Percentiles rank a stretch among this genome's conserved stretches.
Evolutionary conservation across 768 basidiomycete species (phyloP).

Genomic region (Tylopilus cervinicoccineus): DNA sequence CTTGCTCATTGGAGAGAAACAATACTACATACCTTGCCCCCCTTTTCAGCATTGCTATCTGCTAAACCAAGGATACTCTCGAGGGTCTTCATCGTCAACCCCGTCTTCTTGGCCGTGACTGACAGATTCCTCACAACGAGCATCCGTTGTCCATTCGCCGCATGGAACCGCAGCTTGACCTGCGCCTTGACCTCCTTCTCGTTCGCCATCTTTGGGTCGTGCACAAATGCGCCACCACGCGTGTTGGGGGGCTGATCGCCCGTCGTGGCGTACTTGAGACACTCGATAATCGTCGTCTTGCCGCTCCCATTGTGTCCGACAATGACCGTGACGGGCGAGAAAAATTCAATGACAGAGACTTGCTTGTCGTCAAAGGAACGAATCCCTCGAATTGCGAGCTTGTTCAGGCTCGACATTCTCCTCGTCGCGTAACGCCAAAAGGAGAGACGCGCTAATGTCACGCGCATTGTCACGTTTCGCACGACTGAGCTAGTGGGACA

Average conservation of each 20-base stretch:
- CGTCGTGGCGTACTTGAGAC: slow-evolving; percentile 97
- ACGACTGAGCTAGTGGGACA: too few species aligned
- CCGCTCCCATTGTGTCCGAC: slow-evolving; percentile 98
- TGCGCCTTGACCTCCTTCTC: slow-evolving; percentile 99
- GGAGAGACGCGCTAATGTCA: too few species aligned
- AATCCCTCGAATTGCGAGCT: slow-evolving; percentile 91
- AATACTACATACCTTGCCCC: slow-evolving; percentile 58
- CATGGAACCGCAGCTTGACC: slow-evolving; percentile 89
- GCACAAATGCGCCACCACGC: slow-evolving; percentile 96
- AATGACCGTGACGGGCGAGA: slow-evolving; percentile 95
- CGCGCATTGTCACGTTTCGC: too few species aligned
- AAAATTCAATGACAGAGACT: slow-evolving; percentile 93
- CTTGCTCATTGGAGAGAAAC: not conserved
- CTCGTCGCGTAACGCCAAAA: too few species aligned
- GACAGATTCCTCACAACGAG: slow-evolving; percentile 86
- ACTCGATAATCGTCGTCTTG: slow-evolving; percentile 99
- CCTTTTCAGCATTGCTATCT: slow-evolving; percentile 60
- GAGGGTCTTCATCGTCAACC: slow-evolving; percentile 94
- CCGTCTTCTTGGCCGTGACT: slow-evolving; percentile 89
- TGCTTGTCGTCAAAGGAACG: slow-evolving; percentile 96
- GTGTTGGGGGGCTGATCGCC: slow-evolving; percentile 98
- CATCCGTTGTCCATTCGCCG: slow-evolving; percentile 89
- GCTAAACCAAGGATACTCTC: slow-evolving; percentile 84
- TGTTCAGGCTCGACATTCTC: slow-evolving; percentile 85
- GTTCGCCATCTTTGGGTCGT: slow-evolving; percentile 99